These are phyloP conservation scores for Anastatica hierochuntica DNA, from an alignment of 345 rosid species.

Conservation along the genomic window DNA sequence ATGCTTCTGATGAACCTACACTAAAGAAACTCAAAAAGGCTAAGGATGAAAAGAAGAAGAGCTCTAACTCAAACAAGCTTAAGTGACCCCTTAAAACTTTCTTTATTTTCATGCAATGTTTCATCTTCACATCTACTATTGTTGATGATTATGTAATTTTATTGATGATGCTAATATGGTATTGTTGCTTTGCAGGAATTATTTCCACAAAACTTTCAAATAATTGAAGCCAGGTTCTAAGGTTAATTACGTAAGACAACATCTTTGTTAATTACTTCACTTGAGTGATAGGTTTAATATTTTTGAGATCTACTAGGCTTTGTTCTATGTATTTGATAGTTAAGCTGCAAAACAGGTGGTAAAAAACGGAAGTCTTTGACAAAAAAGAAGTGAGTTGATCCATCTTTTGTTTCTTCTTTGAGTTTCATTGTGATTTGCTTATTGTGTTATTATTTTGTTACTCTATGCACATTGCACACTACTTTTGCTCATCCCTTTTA, in stretches of 20 bases:
- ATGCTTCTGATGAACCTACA: slow-evolving; percentile 53
- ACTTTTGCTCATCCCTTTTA: too few species aligned
- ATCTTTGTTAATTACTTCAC: too few species aligned
- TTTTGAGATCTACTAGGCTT: neutral
- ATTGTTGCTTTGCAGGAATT: slow-evolving; percentile 41
- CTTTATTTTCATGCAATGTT: slow-evolving; percentile 62
- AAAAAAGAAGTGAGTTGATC: slow-evolving; percentile 52
- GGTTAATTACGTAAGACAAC: slow-evolving; percentile 42
- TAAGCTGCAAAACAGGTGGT: slow-evolving; percentile 78
- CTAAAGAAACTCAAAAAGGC: slow-evolving; percentile 55
- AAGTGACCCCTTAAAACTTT: slow-evolving; percentile 87
- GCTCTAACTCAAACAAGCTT: slow-evolving; percentile 36
- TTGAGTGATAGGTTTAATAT: too few species aligned
- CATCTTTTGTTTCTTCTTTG: neutral
- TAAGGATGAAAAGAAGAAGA: slow-evolving; percentile 32
- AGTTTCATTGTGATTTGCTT: neutral
- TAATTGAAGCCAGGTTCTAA: slow-evolving; percentile 48
- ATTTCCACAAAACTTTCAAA: slow-evolving; percentile 53
- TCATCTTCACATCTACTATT: neutral
- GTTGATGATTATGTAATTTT: neutral
- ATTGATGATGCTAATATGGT: neutral
- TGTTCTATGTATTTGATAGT: neutral
- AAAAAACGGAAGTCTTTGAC: slow-evolving; percentile 72
- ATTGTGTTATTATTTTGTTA: neutral
- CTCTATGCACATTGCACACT: too few species aligned